Base-by-base conservation (phyloP, 805 yeast genomes). In the Sugiyamaella qingdaonensis region DNA sequence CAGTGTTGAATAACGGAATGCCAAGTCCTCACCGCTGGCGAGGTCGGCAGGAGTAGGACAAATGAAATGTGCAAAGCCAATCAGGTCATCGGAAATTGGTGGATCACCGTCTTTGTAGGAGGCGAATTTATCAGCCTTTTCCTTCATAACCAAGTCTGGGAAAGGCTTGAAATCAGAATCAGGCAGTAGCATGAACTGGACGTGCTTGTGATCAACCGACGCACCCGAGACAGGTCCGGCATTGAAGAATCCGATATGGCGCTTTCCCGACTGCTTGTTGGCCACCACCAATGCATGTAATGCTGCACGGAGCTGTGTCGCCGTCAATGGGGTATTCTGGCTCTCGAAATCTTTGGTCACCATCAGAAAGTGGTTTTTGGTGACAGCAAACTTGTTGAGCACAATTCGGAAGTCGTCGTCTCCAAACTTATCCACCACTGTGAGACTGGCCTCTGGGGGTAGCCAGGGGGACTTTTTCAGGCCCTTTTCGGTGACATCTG, bases 201-300 rank as follows among this genome's bases (percentile, higher is more conserved):
- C 69, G 70, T 92, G 99, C 66, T 88, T 89, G 72, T 92, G 99
- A 46, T 87, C 85, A 64, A 90, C 94, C 0, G 97, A 89, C n/a
- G 96, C 96, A 1, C 98, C 99, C 57, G 95, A 82, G 60, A 81
- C 77, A 16, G 83, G 81, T 7, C 99, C 99, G 64, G 88, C 83
- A 68, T 92, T 92, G 77, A 81, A 92, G 68, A 92, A 92, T 0
- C 90, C 90, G 66, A 91, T 75, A 76, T 87, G 85, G 53, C 79
- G 75, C 35, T 71, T 70, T 29, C 70, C 72, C 67, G 72, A 19
- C 66, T 70, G 60, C 10, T 61, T 54, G 61, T 81, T 80, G 49
- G 86, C 71, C 14, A 70, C 71, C 13, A 68, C 65, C 56, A 92
- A 71, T 19, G 87, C 72, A 3, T 78, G 65, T 64, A 80, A 80